Evolutionary conservation across 352 stramenopile genomes (phyloP).

Genomic region (Pythium scleroteichum): DNA sequence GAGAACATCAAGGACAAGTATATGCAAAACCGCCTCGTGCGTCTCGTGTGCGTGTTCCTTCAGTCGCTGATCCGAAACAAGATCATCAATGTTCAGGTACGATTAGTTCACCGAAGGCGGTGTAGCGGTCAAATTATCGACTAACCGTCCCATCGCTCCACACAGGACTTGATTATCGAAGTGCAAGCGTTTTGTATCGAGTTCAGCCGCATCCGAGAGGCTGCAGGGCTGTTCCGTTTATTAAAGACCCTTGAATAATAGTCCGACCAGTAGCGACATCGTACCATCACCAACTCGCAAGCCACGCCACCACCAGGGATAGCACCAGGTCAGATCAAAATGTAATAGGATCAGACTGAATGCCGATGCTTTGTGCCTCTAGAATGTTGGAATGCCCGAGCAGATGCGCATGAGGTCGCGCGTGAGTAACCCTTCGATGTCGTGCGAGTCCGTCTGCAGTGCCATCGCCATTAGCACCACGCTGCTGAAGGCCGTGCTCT

Average conservation of each 20-base stretch:
- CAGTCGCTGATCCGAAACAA: slow-evolving; percentile 98
- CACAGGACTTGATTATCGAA: slow-evolving; percentile 98
- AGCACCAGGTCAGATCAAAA: slow-evolving; percentile 13
- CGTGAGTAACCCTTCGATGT: slow-evolving; percentile 78
- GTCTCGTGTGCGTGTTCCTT: slow-evolving; percentile 98
- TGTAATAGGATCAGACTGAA: slow-evolving; percentile 15
- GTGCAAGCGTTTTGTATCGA: slow-evolving; percentile 99
- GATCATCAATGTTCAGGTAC: slow-evolving; percentile 97
- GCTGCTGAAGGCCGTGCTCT: neutral
- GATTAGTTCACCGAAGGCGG: slow-evolving; percentile 1
- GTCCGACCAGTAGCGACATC: slow-evolving; percentile 25
- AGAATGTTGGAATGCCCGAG: slow-evolving; percentile 71
- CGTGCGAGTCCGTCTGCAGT: slow-evolving; percentile 62
- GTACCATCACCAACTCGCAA: slow-evolving; percentile 17
- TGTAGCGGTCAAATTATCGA: neutral
- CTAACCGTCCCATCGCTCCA: neutral
- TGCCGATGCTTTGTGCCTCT: slow-evolving; percentile 24
- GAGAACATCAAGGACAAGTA: slow-evolving; percentile 99
- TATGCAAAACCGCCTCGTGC: slow-evolving; percentile 96
- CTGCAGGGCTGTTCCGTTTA: slow-evolving; percentile 95
- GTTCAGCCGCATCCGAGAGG: slow-evolving; percentile 97
- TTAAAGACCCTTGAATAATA: slow-evolving; percentile 95
- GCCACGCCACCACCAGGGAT: slow-evolving; percentile 14
- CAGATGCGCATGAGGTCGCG: slow-evolving; percentile 82
- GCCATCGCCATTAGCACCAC: neutral